These are phyloP conservation scores for Erodium texanum DNA, from an alignment of 441 rosid genomes.

Conservation along the genomic window DNA sequence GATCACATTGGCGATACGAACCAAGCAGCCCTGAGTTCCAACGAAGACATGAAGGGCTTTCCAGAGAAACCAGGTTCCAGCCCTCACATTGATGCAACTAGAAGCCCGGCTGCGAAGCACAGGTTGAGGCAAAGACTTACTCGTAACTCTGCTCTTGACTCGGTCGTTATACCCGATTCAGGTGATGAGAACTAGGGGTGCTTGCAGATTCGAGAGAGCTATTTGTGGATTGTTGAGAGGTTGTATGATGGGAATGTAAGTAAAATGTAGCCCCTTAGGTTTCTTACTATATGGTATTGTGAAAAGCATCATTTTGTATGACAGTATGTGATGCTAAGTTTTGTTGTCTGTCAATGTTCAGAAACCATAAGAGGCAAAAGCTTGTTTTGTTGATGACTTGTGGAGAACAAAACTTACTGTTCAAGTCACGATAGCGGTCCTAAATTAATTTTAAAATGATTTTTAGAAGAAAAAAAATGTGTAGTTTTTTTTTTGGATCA, in stretches of 20 bases:
- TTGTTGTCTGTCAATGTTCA: not conserved
- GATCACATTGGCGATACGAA: conserved; percentile 15
- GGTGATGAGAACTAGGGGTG: conserved; percentile 25
- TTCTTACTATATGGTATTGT: not conserved
- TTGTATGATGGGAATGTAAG: not conserved
- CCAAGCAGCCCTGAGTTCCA: not conserved
- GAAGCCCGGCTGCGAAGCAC: conserved; percentile 31
- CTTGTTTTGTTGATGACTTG: too few relatives aligned
- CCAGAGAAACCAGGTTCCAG: conserved; percentile 12
- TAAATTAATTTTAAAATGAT: too few relatives aligned
- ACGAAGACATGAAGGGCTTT: not conserved
- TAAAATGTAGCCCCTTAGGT: not conserved
- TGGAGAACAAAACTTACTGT: too few relatives aligned
- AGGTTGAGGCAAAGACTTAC: conserved; percentile 51
- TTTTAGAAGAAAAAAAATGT: too few relatives aligned
- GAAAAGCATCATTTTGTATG: not conserved
- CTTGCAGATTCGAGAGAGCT: not conserved
- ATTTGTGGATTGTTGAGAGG: not conserved
- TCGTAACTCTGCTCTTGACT: conserved; percentile 43
- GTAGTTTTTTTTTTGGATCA: too few relatives aligned
- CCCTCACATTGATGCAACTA: conserved; percentile 24
- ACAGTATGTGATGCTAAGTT: not conserved
- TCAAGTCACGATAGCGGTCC: too few relatives aligned
- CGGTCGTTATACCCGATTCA: conserved; percentile 28
- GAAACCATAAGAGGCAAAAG: too few relatives aligned